Percentiles rank a stretch among this genome's conserved stretches.
Conservation (phyloP, 768 basidiomycete genomes). For the Kwoniella europaea region DNA sequence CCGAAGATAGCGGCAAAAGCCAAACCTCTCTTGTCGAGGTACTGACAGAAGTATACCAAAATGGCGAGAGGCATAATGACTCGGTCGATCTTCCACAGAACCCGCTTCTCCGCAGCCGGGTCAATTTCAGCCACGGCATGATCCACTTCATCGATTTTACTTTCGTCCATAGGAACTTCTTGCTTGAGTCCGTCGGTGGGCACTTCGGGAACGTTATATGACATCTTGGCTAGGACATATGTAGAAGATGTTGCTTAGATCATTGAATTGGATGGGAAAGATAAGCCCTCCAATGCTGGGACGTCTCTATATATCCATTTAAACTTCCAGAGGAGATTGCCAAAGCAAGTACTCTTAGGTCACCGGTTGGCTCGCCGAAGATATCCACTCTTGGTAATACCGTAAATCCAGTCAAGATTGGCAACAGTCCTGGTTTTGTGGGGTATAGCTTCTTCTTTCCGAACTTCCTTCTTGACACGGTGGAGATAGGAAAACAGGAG, state of each 20-base stretch:
- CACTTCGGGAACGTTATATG: slow-evolving; percentile 5
- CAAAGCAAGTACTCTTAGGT: not conserved
- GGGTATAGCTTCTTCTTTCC: too few species aligned
- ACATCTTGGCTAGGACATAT: not conserved
- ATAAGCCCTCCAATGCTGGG: not conserved
- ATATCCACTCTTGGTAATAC: not conserved
- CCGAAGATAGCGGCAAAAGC: slow-evolving; percentile 25
- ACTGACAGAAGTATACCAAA: slow-evolving; percentile 21
- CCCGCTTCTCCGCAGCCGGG: not conserved
- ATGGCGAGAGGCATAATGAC: slow-evolving; percentile 19
- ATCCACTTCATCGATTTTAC: slow-evolving; percentile 8
- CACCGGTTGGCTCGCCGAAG: not conserved
- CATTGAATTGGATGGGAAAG: not conserved
- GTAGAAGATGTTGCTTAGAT: not conserved
- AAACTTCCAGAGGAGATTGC: not conserved
- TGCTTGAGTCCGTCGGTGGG: slow-evolving; percentile 4
- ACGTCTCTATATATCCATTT: not conserved
- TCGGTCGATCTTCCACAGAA: slow-evolving; percentile 19
- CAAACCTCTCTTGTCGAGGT: slow-evolving; percentile 22
- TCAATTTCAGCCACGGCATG: slow-evolving; percentile 5
- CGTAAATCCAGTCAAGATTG: not conserved
- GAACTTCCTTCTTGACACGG: too few species aligned
- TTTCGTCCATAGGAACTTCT: slow-evolving; percentile 4
- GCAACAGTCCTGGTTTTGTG: not conserved
- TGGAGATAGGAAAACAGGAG: too few species aligned